Base-by-base conservation (phyloP, 2,329 filamentous ascomycete species). In the Shiraia sp. region DNA sequence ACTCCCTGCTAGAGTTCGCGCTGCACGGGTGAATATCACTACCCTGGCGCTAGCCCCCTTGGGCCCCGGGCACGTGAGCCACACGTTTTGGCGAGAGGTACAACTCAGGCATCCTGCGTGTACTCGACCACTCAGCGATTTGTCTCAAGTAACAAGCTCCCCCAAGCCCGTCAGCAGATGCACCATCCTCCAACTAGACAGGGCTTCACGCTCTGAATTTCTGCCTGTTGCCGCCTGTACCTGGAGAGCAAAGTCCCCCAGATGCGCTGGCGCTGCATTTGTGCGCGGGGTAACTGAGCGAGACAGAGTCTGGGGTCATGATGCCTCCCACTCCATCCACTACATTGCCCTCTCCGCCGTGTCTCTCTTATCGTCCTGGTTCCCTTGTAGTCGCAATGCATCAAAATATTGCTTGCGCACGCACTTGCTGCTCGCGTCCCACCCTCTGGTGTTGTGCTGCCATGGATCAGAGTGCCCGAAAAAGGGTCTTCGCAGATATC, bases 11-110 rank as follows among this genome's bases (percentile, higher is more conserved):
- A 29, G 12, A 15, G 12, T 15, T 29, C 27, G 14, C 27, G 27
- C 27, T 5, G 19, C 19, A 22, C 19, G 19, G 19, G 4, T 22
- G 19, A 22, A 22, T 22, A 22, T 22, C 19, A 22, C 19, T 22
- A 3, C 17, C 35, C 17, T 17, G 14, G 24, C 29, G n/a, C 32
- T 36, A 47, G 38, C 12, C 48, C 36, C 42, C 35, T 38, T 51
- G 38, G 32, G 38, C 40, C 4, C 14, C 17, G 35, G 37, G 55
- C 47, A 58, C 57, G 60, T 62, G 61, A 60, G 53, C 42, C 47
- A 60, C 57, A 53, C 51, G 59, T 61, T 61, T 65, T 62, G 61
- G 61, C 45, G 55, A 55, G 49, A 55, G 47, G 46, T 47, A 51
- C 59, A 40, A 47, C 53, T 63, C 59, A 45, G 55, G 60, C 52